Conservation (phyloP, 2,329 filamentous ascomycete species). For the Aspergillus intermedius region DNA sequence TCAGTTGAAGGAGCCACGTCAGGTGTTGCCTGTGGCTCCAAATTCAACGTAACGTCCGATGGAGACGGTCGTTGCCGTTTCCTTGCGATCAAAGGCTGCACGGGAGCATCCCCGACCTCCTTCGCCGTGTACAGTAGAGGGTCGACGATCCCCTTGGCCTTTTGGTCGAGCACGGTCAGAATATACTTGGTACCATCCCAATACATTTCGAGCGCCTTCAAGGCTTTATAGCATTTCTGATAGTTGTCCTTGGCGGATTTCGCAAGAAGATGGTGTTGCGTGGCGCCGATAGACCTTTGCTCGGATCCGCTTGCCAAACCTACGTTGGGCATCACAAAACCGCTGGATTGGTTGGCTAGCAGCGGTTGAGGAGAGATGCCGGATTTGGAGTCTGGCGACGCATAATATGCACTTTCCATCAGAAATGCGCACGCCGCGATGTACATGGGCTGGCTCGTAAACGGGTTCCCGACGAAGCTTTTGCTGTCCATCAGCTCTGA, state of each 20-base stretch:
- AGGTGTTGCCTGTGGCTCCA: conserved; percentile 13
- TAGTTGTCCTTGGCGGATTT: conserved; percentile 82
- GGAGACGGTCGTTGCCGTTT: conserved; percentile 40
- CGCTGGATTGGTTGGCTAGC: conserved; percentile 26
- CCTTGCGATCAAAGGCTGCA: conserved; percentile 46
- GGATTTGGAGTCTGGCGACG: conserved; percentile 58
- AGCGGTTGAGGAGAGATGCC: conserved; percentile 43
- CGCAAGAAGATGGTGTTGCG: conserved; percentile 68
- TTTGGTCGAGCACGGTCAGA: conserved; percentile 76
- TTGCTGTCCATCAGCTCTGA: conserved; percentile 79
- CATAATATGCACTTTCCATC: conserved; percentile 70
- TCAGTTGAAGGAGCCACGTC: conserved; percentile 24
- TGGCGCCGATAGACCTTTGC: conserved; percentile 25
- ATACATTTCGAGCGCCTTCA: conserved; percentile 73
- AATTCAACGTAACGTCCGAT: conserved; percentile 23
- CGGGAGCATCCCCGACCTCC: conserved; percentile 65
- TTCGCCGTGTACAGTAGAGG: conserved; percentile 60
- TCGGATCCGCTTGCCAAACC: conserved; percentile 21
- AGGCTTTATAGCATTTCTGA: conserved; percentile 74
- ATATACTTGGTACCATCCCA: conserved; percentile 88
- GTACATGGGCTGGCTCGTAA: conserved; percentile 85
- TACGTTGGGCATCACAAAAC: conserved; percentile 28
- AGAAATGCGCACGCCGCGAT: conserved; percentile 85
- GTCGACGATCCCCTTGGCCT: conserved; percentile 79
- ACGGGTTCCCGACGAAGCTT: conserved; percentile 80